A percentile compares a stretch with the other conserved stretches of the same genome.
These are phyloP conservation scores for Limnanthes douglasii DNA, from an alignment of 345 rosid genomes.

Conservation along the genomic window DNA sequence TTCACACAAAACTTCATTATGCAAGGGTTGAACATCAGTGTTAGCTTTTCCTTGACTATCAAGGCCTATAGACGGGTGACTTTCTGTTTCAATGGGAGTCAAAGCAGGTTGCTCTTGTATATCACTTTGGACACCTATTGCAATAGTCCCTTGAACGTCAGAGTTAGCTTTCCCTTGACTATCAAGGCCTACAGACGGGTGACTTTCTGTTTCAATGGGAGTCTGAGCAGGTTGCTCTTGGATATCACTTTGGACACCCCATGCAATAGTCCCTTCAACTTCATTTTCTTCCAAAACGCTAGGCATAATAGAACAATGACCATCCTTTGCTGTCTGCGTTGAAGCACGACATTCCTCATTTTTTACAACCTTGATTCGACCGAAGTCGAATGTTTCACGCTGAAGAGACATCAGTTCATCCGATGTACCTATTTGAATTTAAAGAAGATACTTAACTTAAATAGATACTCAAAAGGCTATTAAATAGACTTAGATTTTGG, in stretches of 20 bases:
- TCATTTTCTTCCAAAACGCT: constrained; percentile 19
- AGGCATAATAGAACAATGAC: constrained; percentile 22
- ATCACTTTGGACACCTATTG: constrained; percentile 7
- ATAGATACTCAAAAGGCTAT: no score
- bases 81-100: constrained; percentile 5
- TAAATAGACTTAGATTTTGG: no score
- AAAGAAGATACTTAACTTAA: no score
- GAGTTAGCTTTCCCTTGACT: no score
- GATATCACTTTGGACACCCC: constrained; percentile 12
- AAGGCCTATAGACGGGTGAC: constrained; percentile 6
- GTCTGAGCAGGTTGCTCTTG: constrained; percentile 18
- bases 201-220: constrained; percentile 9
- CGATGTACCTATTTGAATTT: constrained; percentile 86
- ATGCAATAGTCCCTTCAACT: constrained; percentile 14
- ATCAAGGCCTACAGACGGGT: constrained; percentile 13
- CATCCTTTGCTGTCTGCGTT: constrained; percentile 21
- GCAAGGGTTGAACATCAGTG: constrained; percentile 13
- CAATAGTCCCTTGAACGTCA: constrained; percentile 11
- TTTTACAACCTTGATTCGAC: constrained; percentile 35
- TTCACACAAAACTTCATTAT: constrained; percentile 24
- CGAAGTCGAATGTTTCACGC: constrained; percentile 46
- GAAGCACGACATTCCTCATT: constrained; percentile 21
- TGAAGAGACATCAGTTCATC: constrained; percentile 39
- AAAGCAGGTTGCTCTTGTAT: constrained; percentile 9
- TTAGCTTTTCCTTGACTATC: constrained; percentile 10